Evolutionary conservation across 495 filamentous ascomycete species (phyloP).

Genomic region (Penicillium coffeae): DNA sequence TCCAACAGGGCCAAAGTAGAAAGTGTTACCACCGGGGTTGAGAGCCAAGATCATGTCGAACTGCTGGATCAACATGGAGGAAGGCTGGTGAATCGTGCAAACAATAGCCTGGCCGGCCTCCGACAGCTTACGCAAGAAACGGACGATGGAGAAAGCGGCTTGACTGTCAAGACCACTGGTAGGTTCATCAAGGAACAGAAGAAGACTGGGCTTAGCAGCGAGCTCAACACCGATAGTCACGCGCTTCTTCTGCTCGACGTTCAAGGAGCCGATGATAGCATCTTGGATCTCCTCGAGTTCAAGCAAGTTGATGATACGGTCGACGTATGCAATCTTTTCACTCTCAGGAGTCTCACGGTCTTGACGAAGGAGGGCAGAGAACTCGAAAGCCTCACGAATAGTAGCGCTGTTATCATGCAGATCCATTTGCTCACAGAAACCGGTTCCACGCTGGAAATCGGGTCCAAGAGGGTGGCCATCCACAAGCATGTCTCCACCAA

Average conservation of each 20-base stretch:
- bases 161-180: conserved; percentile 83
- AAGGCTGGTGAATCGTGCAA: conserved; percentile 82
- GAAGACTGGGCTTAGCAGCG: conserved; percentile 75
- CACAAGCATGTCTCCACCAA: conserved; percentile 72
- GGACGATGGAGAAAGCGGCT: conserved; percentile 75
- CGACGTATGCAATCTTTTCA: conserved; percentile 59
- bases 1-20: conserved; percentile 72
- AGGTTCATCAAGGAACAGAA: conserved; percentile 81
- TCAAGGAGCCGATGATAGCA: conserved; percentile 52
- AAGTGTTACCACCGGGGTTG: conserved; percentile 65
- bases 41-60: conserved; percentile 75
- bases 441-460: conserved; percentile 77
- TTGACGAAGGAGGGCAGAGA: conserved; percentile 63
- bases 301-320: conserved; percentile 57
- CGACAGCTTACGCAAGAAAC: conserved; percentile 79
- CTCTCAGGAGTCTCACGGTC: conserved; percentile 42
- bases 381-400: conserved; percentile 63
- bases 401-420: conserved; percentile 67
- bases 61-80: conserved; percentile 64
- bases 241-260: conserved; percentile 66
- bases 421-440: conserved; percentile 87
- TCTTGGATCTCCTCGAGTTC: conserved; percentile 55
- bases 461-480: conserved; percentile 64
- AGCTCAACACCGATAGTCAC: conserved; percentile 92
- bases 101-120: conserved; percentile 71